Percentiles rank a stretch among this genome's conserved stretches.
Evolutionary conservation across 1,139 yeast genomes (phyloP).

Genomic region (Kodamaea alishanica): DNA sequence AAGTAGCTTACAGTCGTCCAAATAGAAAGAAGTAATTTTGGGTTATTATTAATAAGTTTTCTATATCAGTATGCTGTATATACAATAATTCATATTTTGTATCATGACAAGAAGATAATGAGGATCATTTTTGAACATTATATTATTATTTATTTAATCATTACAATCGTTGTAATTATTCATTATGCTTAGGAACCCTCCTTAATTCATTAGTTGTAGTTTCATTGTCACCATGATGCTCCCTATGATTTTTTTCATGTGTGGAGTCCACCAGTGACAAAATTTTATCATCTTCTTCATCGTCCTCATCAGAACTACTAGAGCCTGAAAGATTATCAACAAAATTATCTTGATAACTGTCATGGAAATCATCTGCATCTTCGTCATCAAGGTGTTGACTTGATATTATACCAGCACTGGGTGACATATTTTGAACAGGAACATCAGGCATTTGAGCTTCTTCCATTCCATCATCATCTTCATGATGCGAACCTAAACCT

Average conservation of each 20-base stretch:
- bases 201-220: constrained; percentile 20
- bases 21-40: constrained; percentile 10
- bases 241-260: too few species aligned
- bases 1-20: constrained; percentile 49
- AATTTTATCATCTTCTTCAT: constrained; percentile 8
- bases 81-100: too few species aligned
- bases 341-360: constrained; percentile 24
- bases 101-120: too few species aligned
- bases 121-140: too few species aligned
- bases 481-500: constrained; percentile 6
- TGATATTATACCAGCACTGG: constrained; percentile 14
- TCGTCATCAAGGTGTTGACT: constrained; percentile 14
- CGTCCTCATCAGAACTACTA: constrained; percentile 35
- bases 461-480: constrained; percentile 18
- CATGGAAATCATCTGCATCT: constrained; percentile 21
- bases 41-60: neutral
- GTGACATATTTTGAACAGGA: constrained; percentile 22
- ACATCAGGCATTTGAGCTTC: constrained; percentile 20
- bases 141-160: constrained; percentile 2
- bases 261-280: too few species aligned
- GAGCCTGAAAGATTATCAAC: constrained; percentile 39
- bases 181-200: constrained; percentile 40
- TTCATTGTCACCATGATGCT: too few species aligned
- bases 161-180: constrained; percentile 15
- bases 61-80: too few species aligned